Base-by-base conservation (phyloP, 148 eudicot species). In the Camellia japonica region DNA sequence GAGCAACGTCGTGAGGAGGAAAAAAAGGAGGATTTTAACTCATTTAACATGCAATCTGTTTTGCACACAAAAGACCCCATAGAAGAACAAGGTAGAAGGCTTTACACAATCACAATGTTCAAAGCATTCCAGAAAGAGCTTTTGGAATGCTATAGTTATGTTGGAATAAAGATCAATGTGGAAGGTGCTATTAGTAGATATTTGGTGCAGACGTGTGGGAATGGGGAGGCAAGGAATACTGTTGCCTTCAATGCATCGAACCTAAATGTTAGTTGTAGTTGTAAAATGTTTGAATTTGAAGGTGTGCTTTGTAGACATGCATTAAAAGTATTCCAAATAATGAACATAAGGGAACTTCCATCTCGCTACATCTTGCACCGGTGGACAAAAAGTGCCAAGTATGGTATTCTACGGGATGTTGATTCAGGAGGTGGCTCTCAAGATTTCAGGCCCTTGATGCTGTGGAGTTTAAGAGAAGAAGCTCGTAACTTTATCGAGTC, bases 201-300 rank as follows among this genome's bases (percentile, higher is more conserved):
- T 77, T 74, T 89, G 80, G 88, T 89, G 46, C 92, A 89, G 80
- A 84, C 83, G 71, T 76, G 87, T 74, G 89, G 86, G 4, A 87
- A 84, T 79, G 88, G 88, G 65, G 88, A 89, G 42, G 92, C 87
- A 82, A 87, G 92, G 81, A 85, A 86, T 59, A 89, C 92, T 1
- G 92, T 89, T 82, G 90, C 90, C 23, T 80, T 89, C 74, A 89
- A 89, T 68, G 86, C 92, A 30, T 82, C 90, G 30, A 89, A 89
- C 80, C 87, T 85, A 68, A 89, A 87, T 59, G 78, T 84, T 59
- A 85, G 78, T 74, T 89, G 92, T 78, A 89, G 92, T 76, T 89
- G 92, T 74, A 89, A 82, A 75, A 85, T 89, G 92, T 89, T 89
- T 79, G 90, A 89, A 80, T 89, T 85, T 74, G 92, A 89, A 82